Evolutionary conservation across 2,329 filamentous ascomycete genomes (phyloP), one percentile per base, ranked within the genome.

Genomic region (Alternaria tenuissima): DNA sequence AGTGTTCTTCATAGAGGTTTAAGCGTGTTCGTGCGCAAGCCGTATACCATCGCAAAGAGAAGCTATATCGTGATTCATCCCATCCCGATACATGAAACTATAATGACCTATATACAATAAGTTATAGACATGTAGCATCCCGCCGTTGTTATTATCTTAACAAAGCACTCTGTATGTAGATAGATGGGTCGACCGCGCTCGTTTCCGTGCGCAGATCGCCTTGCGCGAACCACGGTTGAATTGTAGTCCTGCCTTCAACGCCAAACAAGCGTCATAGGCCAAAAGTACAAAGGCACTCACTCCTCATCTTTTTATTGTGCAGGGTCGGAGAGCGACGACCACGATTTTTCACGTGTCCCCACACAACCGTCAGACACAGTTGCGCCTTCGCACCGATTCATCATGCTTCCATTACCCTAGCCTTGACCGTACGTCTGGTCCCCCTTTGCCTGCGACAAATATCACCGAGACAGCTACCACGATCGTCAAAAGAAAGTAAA

Each of bases 401-500:
- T 26, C 12, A 20, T 28, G 11, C 24, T 16, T 48, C 18, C 11
- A 22, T 12, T 22, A 22, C 20, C 39, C 18, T 41, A 8, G 5
- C 7, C 39, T 22, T 41, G 18, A 18, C 39, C 20, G 8, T 5
- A 41, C 7, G 18, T 22, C 39, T 41, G 18, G 18, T 12, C 22
- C 48, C 5, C 18, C 30, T 36, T 32, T 18, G n/a, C 22, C 28
- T 55, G 51, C 56, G 43, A 55, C 38, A 51, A 51, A 38, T 39
- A 12, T 9, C 3, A 20, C 52, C 44, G 24, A 39, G 39, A 14
- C 44, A 9, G 30, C 39, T 32, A 34, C 32, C 28, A 46, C 39
- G 44, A 52, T 60, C 39, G 41, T 24, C 57, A 36, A 51, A 24
- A 26, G 9, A 3, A 18, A 14, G 30, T 28, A 34, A 47, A 36